Evolutionary conservation across 2,329 filamentous ascomycete genomes (phyloP).

Genomic region (Alternaria panax): DNA sequence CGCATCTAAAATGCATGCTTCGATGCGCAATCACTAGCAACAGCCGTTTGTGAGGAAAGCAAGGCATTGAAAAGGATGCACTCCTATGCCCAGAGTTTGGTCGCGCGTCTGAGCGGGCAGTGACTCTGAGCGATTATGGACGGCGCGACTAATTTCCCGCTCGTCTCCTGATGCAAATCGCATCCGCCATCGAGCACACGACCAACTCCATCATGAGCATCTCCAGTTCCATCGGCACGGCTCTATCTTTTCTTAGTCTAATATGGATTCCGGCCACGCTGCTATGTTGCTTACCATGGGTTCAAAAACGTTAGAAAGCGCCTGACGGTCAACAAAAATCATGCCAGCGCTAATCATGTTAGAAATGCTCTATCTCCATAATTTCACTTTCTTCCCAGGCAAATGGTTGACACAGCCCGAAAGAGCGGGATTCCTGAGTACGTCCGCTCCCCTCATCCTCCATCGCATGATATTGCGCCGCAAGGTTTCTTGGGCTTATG

Average conservation of each 20-base stretch:
- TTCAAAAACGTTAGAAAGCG: slow-evolving; percentile 40
- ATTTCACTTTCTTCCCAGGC: slow-evolving; percentile 46
- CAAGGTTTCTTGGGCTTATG: slow-evolving; percentile 22
- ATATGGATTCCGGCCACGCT: slow-evolving; percentile 47
- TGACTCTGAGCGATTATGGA: slow-evolving; percentile 3
- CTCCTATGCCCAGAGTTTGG: neutral
- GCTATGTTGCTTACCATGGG: slow-evolving; percentile 47
- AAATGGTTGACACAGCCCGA: slow-evolving; percentile 48
- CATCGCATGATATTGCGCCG: neutral
- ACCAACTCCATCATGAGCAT: slow-evolving; percentile 29
- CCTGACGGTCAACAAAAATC: neutral
- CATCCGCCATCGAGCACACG: slow-evolving; percentile 9
- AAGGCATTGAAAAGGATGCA: neutral
- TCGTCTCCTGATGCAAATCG: neutral
- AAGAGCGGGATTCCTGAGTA: slow-evolving; percentile 48
- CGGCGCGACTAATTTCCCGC: slow-evolving; percentile 6
- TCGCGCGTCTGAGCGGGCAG: neutral
- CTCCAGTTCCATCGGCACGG: slow-evolving; percentile 26
- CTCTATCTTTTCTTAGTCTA: slow-evolving; percentile 39
- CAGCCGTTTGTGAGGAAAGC: neutral
- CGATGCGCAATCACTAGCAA: neutral
- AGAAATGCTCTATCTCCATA: slow-evolving; percentile 49
- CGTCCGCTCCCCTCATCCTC: slow-evolving; percentile 7
- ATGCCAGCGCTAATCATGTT: slow-evolving; percentile 9
- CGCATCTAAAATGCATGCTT: neutral